Base-by-base conservation (phyloP, 352 stramenopile species). In the Phytophthora hybrid region DNA sequence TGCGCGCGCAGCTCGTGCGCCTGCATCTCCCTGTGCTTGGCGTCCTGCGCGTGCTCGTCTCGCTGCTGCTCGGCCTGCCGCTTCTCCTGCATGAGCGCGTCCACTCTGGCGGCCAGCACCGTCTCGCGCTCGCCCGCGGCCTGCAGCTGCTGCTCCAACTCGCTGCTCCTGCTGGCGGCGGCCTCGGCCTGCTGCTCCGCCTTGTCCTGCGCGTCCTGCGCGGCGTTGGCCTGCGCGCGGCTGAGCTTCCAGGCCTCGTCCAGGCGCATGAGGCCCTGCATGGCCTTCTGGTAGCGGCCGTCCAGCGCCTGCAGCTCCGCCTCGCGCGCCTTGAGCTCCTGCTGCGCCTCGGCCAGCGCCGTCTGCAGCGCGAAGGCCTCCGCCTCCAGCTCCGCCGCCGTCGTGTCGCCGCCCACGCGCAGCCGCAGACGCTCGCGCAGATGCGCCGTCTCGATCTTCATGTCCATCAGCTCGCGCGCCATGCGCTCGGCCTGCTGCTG, bases 381-480 rank as follows among this genome's bases (percentile, higher is more conserved):
- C 49, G 84, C 85, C 67, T 96, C 89, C 31, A 96, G 82, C 74
- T 94, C 87, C 29, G 83, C 82, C 13, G 89, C 87, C 23, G 77
- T 92, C 63, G 85, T 79, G 69, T 94, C 85, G 55, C 89, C 89
- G 59, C 89, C 89, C 59, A 95, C 87, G 57, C 89, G 87, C 68
- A 88, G 67, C n/a, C 83, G 76, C 54, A 96, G 78, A 3, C 89
- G 84, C 69, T 91, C 83, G 29, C 88, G 85, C 61, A 96, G 64
- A 62, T 95, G 87, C 51, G 89, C 81, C 41, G 90, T 76, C 79
- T 96, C 88, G 67, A 96, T 94, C 77, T 96, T 96, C 51, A 94
- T 81, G 79, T 93, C 90, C 85, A 96, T 92, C 31, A 89, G 52
- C 66, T 94, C 83, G 53, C 89, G 85, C 60, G 92, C 89, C 53